These are phyloP conservation scores for Arxiozyma heterogenica DNA, from an alignment of 1,139 yeast species.

Conservation along the genomic window DNA sequence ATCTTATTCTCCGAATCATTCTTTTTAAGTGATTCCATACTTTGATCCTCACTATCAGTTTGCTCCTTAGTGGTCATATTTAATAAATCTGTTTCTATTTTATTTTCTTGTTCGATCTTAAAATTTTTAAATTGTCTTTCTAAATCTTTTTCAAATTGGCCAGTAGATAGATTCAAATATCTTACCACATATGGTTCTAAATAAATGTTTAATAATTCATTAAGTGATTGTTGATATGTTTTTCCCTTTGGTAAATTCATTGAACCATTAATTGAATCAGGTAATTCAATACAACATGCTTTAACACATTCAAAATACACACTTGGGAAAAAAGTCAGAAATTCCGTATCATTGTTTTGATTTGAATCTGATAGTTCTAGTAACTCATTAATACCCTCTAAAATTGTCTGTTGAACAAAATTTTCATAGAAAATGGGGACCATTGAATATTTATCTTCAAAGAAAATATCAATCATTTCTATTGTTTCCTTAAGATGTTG, in stretches of 20 bases:
- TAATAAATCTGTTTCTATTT: constrained; percentile 17
- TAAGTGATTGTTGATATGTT: constrained; percentile 20
- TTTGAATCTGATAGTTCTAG: constrained; percentile 11
- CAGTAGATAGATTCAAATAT: constrained; percentile 36
- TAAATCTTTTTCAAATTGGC: constrained; percentile 29
- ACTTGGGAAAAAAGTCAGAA: constrained; percentile 22
- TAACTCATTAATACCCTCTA: constrained; percentile 24
- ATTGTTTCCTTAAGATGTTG: constrained; percentile 27
- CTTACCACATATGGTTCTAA: constrained; percentile 33
- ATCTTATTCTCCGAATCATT: constrained; percentile 21
- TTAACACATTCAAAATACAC: constrained; percentile 23
- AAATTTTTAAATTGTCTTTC: constrained; percentile 31
- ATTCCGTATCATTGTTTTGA: constrained; percentile 12
- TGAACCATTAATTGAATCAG: constrained; percentile 30
- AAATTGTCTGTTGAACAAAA: constrained; percentile 45
- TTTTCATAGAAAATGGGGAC: constrained; percentile 33
- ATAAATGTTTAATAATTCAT: constrained; percentile 30
- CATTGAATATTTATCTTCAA: constrained; percentile 31
- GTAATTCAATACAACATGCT: constrained; percentile 23
- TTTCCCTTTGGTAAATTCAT: constrained; percentile 8
- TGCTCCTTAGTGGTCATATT: constrained; percentile 2
- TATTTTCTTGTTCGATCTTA: constrained; percentile 26
- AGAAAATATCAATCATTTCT: constrained; percentile 29
- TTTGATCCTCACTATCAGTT: constrained; percentile 1
- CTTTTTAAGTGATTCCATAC: neutral